phyloP scores from a whole-genome alignment of 148 eudicot species.

The Chenopodium formosanum region DNA sequence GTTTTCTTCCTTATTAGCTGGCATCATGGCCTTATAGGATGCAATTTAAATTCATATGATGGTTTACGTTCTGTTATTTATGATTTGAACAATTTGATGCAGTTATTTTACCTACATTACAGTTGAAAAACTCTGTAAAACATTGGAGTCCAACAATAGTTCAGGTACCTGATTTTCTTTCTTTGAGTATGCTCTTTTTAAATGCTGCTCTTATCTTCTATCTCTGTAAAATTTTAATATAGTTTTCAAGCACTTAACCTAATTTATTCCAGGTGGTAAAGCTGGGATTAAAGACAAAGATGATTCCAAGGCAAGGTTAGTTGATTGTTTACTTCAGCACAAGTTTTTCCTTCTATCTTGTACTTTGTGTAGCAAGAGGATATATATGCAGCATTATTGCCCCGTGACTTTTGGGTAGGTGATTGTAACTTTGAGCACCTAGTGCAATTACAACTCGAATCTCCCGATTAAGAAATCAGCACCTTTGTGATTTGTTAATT shows the following conservation, averaged over 20 bases:
- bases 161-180: conserved; percentile 40
- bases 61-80: background rate
- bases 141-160: conserved; percentile 38
- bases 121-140: conserved; percentile 54
- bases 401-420: too few relatives aligned
- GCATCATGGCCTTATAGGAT: background rate
- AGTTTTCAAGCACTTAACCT: background rate
- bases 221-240: background rate
- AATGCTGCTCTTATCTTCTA: background rate
- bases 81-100: conserved; percentile 20
- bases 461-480: too few relatives aligned
- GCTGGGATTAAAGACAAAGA: conserved; percentile 26
- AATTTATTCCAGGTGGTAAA: conserved; percentile 30
- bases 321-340: conserved; percentile 10
- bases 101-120: conserved; percentile 69
- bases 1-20: background rate
- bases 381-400: background rate
- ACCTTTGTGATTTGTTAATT: too few relatives aligned
- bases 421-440: too few relatives aligned
- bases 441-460: too few relatives aligned
- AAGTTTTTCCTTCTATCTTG: background rate
- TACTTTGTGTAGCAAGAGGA: background rate
- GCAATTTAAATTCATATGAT: background rate
- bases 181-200: background rate
- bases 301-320: conserved; percentile 54